Conservation (phyloP, 371 early-diverging fungal species). For the Mucor ambiguus region DNA sequence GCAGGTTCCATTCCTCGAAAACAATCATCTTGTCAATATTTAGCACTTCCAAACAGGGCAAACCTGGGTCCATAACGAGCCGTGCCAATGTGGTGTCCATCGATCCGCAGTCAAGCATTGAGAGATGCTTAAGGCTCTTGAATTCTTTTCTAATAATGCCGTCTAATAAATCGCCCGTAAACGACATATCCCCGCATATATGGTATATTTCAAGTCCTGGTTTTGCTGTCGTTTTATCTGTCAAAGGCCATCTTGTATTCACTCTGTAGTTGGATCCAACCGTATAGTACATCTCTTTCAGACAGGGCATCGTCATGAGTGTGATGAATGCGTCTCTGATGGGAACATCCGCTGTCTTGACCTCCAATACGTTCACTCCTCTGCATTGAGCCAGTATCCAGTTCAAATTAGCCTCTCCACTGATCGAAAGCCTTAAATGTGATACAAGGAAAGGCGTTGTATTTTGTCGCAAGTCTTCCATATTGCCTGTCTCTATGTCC, state of each 20-base stretch:
- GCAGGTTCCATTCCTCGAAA: constrained; percentile 11
- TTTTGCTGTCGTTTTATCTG: background rate
- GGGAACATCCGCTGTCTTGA: background rate
- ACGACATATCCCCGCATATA: background rate
- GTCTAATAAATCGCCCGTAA: background rate
- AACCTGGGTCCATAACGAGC: background rate
- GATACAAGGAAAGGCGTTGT: background rate
- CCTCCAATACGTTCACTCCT: background rate
- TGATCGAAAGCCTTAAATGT: background rate
- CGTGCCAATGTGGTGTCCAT: background rate
- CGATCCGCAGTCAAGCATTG: background rate
- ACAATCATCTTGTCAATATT: background rate
- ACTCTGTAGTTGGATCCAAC: background rate
- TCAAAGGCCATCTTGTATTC: background rate
- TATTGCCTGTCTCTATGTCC: constrained; percentile 3
- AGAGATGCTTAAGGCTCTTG: background rate
- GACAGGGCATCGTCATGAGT: background rate
- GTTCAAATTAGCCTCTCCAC: background rate
- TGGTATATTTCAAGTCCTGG: background rate
- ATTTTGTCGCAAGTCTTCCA: constrained; percentile 6
- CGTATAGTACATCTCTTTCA: background rate
- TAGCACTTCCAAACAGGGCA: constrained; percentile 14
- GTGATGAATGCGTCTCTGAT: background rate
- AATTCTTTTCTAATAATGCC: background rate
- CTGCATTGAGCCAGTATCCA: background rate